Percentiles rank a stretch among this genome's conserved stretches.
Evolutionary conservation across 805 yeast species (phyloP).

Genomic region (Wickerhamiella dianesei): DNA sequence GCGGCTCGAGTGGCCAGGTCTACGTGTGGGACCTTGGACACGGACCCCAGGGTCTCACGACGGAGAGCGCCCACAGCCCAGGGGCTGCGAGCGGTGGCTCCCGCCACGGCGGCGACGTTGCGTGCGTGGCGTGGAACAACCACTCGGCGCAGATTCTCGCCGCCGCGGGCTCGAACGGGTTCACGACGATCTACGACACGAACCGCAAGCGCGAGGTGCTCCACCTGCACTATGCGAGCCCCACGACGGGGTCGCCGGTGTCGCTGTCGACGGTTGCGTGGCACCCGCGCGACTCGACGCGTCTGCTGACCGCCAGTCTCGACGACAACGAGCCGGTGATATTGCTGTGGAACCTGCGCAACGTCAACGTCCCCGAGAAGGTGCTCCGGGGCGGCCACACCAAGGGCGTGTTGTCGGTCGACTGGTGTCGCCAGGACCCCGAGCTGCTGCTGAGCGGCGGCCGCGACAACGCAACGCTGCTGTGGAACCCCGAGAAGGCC

Average conservation of each 20-base stretch:
- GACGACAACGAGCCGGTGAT: conserved; percentile 60
- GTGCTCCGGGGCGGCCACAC: conserved; percentile 58
- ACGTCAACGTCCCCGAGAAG: conserved; percentile 78
- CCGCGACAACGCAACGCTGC: conserved; percentile 69
- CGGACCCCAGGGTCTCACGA: not conserved
- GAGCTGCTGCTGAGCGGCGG: conserved; percentile 76
- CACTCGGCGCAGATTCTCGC: conserved; percentile 77
- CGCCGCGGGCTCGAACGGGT: conserved; percentile 71
- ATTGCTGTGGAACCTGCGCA: conserved; percentile 86
- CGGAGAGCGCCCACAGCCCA: not conserved
- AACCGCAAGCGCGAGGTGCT: conserved; percentile 78
- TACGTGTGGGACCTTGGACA: conserved; percentile 59
- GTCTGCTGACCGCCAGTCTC: conserved; percentile 75
- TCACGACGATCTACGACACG: conserved; percentile 87
- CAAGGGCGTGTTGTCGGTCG: conserved; percentile 77
- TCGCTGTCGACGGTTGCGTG: conserved; percentile 75
- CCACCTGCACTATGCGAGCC: conserved; percentile 56
- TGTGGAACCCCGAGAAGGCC: conserved; percentile 84
- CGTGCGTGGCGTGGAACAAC: conserved; percentile 80
- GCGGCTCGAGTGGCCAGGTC: conserved; percentile 81
- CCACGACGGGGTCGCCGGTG: conserved; percentile 34
- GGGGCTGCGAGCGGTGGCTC: conserved; percentile 38
- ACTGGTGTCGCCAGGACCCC: conserved; percentile 85
- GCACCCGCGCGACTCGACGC: conserved; percentile 87
- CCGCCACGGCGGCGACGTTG: conserved; percentile 59